Conservation (phyloP, 2,329 filamentous ascomycete species). For the Scolecobasidium constrictum region DNA sequence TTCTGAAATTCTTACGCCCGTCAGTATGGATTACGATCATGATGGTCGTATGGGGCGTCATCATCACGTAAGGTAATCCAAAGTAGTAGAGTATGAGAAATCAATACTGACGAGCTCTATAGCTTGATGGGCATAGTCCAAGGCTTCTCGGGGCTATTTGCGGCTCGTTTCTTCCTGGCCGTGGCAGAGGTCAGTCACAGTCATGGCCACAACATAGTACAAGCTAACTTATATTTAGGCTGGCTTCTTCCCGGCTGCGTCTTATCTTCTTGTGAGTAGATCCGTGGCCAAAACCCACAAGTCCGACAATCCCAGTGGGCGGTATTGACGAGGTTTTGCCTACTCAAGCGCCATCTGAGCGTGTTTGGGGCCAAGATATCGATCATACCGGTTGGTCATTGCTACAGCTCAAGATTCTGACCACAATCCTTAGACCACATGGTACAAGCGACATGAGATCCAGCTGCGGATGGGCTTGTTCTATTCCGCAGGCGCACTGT, state of each 20-base stretch:
- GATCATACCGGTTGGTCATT: constrained; percentile 29
- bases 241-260: too few relatives aligned
- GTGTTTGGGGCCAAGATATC: constrained; percentile 11
- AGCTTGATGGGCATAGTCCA: constrained; percentile 37
- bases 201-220: too few relatives aligned
- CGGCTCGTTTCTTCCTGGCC: constrained; percentile 35
- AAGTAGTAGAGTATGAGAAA: constrained; percentile 13
- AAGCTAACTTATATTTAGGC: too few relatives aligned
- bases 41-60: constrained; percentile 19
- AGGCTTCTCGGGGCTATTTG: constrained; percentile 34
- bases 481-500: constrained; percentile 46
- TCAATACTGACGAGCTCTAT: constrained; percentile 39
- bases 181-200: too few relatives aligned
- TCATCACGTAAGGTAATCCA: background rate
- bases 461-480: constrained; percentile 50
- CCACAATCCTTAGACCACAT: too few relatives aligned
- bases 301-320: too few relatives aligned
- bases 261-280: too few relatives aligned
- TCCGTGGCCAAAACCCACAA: too few relatives aligned
- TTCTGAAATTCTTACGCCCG: constrained; percentile 35
- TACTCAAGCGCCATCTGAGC: too few relatives aligned
- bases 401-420: too few relatives aligned
- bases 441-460: constrained; percentile 50
- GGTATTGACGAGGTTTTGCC: too few relatives aligned
- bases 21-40: constrained; percentile 24